A percentile compares a stretch with the other conserved stretches of the same genome.
phyloP scores from a whole-genome alignment of 2,329 filamentous ascomycete genomes.

The Penicillium polonicum region DNA sequence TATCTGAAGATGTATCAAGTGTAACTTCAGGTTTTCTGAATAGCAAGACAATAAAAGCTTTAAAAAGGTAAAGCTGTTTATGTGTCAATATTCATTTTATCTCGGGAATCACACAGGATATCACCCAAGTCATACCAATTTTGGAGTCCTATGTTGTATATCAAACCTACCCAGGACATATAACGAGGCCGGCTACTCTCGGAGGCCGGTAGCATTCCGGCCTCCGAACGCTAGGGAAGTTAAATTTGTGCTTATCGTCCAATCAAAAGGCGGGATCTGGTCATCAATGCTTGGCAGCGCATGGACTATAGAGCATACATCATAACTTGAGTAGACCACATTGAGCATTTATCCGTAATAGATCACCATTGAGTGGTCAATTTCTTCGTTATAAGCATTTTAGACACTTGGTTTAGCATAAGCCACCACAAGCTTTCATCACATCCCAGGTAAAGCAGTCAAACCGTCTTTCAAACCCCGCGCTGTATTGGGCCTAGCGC shows the following conservation, averaged over 20 bases:
- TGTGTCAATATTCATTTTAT: neutral
- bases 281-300: slow-evolving; percentile 21
- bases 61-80: neutral
- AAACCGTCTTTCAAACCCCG: neutral
- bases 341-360: neutral
- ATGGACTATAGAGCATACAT: slow-evolving; percentile 23
- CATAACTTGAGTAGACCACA: slow-evolving; percentile 14
- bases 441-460: neutral
- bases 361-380: neutral
- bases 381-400: neutral
- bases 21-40: neutral
- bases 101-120: neutral
- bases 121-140: neutral
- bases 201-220: slow-evolving; percentile 46
- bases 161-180: neutral
- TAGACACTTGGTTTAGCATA: neutral
- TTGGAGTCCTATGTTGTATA: neutral
- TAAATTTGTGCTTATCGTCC: slow-evolving; percentile 21
- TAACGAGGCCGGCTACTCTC: slow-evolving; percentile 31
- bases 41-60: neutral
- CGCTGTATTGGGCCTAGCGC: slow-evolving; percentile 28
- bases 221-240: slow-evolving; percentile 35
- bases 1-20: too few species aligned
- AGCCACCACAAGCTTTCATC: neutral
- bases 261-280: slow-evolving; percentile 19